These are phyloP conservation scores for Neurospora terricola DNA, from an alignment of 495 filamentous ascomycete genomes.

Conservation along the genomic window DNA sequence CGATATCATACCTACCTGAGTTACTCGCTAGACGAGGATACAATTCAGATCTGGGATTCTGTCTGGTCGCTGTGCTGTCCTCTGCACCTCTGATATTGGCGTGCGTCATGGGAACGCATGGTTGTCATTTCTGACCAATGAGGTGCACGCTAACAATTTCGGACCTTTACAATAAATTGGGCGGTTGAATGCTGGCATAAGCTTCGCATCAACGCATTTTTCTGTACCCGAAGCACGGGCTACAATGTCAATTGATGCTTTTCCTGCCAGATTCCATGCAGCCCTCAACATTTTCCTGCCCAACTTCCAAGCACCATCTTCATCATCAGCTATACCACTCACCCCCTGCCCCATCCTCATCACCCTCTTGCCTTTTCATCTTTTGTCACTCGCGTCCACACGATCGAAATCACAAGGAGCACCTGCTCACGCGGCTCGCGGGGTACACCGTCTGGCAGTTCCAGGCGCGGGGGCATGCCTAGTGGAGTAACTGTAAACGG, in stretches of 20 bases:
- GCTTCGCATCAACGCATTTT: no score
- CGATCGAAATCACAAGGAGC: no score
- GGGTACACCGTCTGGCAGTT: no score
- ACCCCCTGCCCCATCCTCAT: neutral
- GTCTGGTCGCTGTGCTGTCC: neutral
- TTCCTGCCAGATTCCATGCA: neutral
- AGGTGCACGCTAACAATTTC: neutral
- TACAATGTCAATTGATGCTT: no score
- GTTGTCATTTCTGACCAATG: neutral
- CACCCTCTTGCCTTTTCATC: no score
- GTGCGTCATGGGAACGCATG: neutral
- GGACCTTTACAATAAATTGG: rapidly evolving
- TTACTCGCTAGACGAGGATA: neutral
- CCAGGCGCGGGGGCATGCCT: no score
- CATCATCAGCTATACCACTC: neutral
- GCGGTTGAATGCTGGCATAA: no score
- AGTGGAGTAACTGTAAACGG: no score
- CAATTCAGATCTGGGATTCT: neutral
- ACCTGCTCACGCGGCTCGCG: no score
- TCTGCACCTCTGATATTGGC: neutral
- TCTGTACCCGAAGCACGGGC: no score
- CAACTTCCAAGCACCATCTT: neutral
- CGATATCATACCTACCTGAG: no score
- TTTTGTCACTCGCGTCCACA: neutral
- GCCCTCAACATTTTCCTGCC: neutral